Base-by-base conservation (phyloP, 192 early-diverging fungal genomes). In the Irineochytrium annulatum region DNA sequence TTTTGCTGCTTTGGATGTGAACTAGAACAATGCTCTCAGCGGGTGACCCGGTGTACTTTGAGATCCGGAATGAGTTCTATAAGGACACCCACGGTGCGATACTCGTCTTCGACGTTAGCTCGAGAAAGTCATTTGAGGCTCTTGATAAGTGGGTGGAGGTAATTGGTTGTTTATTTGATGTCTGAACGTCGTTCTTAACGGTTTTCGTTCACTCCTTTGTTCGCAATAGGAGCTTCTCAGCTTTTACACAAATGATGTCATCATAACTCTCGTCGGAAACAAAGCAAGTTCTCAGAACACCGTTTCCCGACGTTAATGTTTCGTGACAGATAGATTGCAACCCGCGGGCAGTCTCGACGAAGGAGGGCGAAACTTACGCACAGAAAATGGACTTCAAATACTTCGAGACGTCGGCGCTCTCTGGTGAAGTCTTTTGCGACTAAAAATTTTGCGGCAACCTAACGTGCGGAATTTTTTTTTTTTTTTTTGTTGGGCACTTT, bases 41-140 rank as follows among this genome's bases (percentile, higher is more conserved):
- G 24, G 82, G 82, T 0, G 77, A 83, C 58, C 71, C 65, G 3
- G 55, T 69, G 24, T 82, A 80, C 62, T 71, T 69, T 56, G 79
- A 79, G 29, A 77, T 84, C 33, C 72, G 82, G 6, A 84, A 79
- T 52, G 82, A 84, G 63, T 84, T 84, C 52, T 84, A 84, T 62
- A 79, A 77, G 46, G 46, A 49, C 26, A 49, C 46, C 24, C 46
- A 49, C 26, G 46, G 46, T 24, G 46, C 66, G 8, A 59, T 81
- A 13, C 67, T 81, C 3, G 69, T 79, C 8, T 79, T 60, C 52
- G 75, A 75, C 41, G 60, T 66, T 0, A 62, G 62, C 1, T 59
- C 69, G 20, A 37, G 64, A 20, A 46, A 49, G 24, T 59, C 72
- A 11, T 81, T 77, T 48, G 67, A 72, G 20, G 39, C 57, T 20